Percentiles rank a stretch among this genome's conserved stretches.
These are phyloP conservation scores for Scedosporium minutisporum DNA, from an alignment of 2,329 filamentous ascomycete genomes.

Conservation along the genomic window DNA sequence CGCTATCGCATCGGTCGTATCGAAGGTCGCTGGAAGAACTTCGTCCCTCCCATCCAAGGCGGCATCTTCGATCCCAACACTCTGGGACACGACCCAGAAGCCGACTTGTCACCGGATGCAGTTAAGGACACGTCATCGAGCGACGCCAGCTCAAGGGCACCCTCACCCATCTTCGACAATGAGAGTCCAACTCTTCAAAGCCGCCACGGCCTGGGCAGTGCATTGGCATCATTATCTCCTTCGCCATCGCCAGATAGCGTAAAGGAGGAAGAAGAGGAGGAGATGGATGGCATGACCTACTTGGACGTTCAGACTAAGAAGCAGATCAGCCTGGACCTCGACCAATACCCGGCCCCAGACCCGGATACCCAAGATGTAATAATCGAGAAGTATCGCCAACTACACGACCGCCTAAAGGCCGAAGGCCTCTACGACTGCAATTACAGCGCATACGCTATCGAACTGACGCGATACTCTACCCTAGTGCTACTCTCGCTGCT, in stretches of 20 bases:
- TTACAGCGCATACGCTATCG: constrained; percentile 69
- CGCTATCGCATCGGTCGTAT: constrained; percentile 76
- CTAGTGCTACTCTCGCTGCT: constrained; percentile 54
- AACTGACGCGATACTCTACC: constrained; percentile 58
- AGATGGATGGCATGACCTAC: constrained; percentile 48
- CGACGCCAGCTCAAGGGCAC: constrained; percentile 41
- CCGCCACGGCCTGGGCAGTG: not conserved
- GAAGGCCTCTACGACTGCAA: constrained; percentile 78
- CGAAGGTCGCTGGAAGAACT: constrained; percentile 77
- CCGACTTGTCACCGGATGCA: constrained; percentile 10
- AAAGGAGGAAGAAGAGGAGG: constrained; percentile 27
- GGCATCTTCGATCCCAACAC: constrained; percentile 52
- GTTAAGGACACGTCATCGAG: constrained; percentile 25
- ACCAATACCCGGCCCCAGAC: constrained; percentile 74
- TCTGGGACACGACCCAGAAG: constrained; percentile 25
- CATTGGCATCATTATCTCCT: constrained; percentile 16
- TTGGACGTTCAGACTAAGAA: constrained; percentile 65
- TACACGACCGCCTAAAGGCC: constrained; percentile 61
- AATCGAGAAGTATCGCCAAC: constrained; percentile 67
- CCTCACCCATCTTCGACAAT: constrained; percentile 40
- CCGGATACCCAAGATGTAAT: constrained; percentile 63
- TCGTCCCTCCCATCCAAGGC: constrained; percentile 83
- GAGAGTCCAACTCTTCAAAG: constrained; percentile 7
- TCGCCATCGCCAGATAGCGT: constrained; percentile 15
- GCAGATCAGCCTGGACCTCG: constrained; percentile 63